Base-by-base conservation (phyloP, 2,329 filamentous ascomycete species). In the Lasiodiplodia sp. region DNA sequence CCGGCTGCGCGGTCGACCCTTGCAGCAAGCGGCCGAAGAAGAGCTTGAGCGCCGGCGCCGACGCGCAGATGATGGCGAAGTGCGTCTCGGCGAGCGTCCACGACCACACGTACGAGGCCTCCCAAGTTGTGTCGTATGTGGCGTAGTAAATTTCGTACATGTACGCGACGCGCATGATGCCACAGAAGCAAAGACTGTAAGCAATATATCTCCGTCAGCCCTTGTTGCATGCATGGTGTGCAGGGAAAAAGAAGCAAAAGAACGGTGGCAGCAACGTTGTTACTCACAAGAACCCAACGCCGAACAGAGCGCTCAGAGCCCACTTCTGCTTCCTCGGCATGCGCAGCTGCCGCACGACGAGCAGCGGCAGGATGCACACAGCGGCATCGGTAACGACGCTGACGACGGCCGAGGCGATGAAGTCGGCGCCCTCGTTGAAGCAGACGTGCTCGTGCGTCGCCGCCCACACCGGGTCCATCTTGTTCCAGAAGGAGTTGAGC, bases 281-380 rank as follows among this genome's bases (percentile, higher is more conserved):
- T 2, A 74, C 73, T 73, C 67, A 82, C 77, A 85, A 75, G 4
- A 84, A 75, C 0, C 83, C 81, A 6, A 83, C 70, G 8, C 74
- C 82, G 76, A 82, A 78, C 71, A 85, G 78, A 55, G 82, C 80
- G 56, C 83, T 80, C 10, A 84, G 72, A 0, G 78, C 81, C 28
- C 83, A 68, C 72, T 83, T 84, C 72, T 85, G 83, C 23, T 77
- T 74, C 18, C 68, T 72, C 3, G 81, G 77, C 47, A 86, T 78
- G 40, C 80, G 77, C 4, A 85, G 74, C n/a, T 81, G 79, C 74
- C 79, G 77, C 5, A 84, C 79, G 49, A 85, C 52, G 14, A 84
- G 76, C 11, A 82, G 74, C 0, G 83, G 83, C 25, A 85, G 72
- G 2, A 75, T 71, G 56, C 80, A 79, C 2, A 81, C 77, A 68